Conservation (phyloP, 257 asterid genomes). For the Nicotiana sylvestris region DNA sequence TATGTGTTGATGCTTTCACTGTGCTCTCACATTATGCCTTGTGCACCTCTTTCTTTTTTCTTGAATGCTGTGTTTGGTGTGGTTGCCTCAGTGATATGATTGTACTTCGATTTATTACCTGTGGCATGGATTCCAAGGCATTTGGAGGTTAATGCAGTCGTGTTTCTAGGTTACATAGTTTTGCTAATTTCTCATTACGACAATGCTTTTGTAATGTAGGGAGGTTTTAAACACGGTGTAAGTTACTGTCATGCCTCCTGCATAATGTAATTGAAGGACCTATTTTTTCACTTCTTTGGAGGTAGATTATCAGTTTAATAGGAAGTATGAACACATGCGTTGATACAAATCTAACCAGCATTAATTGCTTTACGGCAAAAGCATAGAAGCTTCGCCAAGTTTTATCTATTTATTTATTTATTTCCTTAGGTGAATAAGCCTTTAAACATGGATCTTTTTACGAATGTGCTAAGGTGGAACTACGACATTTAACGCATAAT, state of each 20-base stretch:
- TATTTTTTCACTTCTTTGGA: neutral
- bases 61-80: neutral
- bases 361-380: neutral
- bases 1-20: slow-evolving; percentile 28
- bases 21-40: slow-evolving; percentile 6
- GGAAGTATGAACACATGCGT: neutral
- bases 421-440: neutral
- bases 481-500: neutral
- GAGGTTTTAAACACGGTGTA: neutral
- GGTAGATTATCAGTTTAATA: neutral
- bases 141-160: neutral
- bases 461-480: neutral
- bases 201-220: neutral
- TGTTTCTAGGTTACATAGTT: neutral
- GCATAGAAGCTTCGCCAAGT: neutral
- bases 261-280: neutral
- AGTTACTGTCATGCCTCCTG: neutral
- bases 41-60: neutral
- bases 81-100: neutral
- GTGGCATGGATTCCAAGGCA: neutral
- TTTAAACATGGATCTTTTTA: neutral
- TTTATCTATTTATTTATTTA: neutral
- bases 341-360: neutral
- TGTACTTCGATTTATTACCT: neutral
- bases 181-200: neutral